phyloP scores from a whole-genome alignment of 106 monocot species.

The Gastrodia elata region DNA sequence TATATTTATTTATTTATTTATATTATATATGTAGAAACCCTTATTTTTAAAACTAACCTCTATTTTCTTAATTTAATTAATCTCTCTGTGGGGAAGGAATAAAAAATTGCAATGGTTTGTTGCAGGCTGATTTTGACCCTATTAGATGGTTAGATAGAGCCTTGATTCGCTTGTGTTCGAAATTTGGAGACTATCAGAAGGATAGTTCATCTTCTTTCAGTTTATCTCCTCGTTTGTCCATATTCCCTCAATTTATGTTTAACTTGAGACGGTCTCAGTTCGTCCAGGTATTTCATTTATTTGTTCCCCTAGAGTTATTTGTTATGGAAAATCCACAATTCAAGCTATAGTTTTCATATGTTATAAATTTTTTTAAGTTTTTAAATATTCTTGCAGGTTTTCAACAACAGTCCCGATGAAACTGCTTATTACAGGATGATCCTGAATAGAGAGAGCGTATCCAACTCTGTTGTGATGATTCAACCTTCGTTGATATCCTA shows the following conservation, averaged over 20 bases:
- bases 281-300: constrained; percentile 60
- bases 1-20: too few relatives aligned
- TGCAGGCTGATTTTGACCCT: constrained; percentile 94
- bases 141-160: constrained; percentile 94
- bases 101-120: not conserved
- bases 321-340: not conserved
- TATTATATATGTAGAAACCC: too few relatives aligned
- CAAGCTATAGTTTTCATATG: not conserved
- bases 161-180: constrained; percentile 78
- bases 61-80: not conserved
- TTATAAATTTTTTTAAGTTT: not conserved
- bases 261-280: constrained; percentile 91
- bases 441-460: constrained; percentile 74
- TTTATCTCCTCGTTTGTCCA: constrained; percentile 80
- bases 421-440: constrained; percentile 96
- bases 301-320: not conserved
- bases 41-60: not conserved
- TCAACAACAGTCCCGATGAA: constrained; percentile 94
- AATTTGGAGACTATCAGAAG: constrained; percentile 93
- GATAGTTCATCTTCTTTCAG: constrained; percentile 81
- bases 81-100: not conserved
- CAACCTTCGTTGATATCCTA: constrained; percentile 89
- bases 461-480: constrained; percentile 93
- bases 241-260: constrained; percentile 97
- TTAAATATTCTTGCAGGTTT: constrained; percentile 46